Conservation (phyloP, 306 rosid genomes). For the Malus fusca region DNA sequence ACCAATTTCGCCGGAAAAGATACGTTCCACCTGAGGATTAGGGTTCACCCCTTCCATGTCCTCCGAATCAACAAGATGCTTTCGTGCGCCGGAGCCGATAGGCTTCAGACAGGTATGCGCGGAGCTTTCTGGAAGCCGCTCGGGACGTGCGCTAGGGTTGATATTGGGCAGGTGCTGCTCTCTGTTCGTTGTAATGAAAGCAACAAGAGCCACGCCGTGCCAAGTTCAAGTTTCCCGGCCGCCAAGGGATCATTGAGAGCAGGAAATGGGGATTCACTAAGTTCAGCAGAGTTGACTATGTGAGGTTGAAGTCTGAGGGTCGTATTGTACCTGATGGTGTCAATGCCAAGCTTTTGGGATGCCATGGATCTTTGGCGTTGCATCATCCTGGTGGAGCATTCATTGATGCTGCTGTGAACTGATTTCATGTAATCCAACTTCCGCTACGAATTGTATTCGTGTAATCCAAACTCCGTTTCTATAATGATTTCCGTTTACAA, state of each 20-base stretch:
- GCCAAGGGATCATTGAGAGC: constrained; percentile 73
- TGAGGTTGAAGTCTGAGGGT: constrained; percentile 52
- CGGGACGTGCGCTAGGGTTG: constrained; percentile 71
- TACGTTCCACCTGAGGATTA: constrained; percentile 61
- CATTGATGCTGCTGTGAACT: constrained; percentile 30
- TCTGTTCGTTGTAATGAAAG: constrained; percentile 59
- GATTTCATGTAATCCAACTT: not conserved
- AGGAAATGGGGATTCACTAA: constrained; percentile 78
- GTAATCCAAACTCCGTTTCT: not conserved
- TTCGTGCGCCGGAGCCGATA: constrained; percentile 82
- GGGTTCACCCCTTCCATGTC: constrained; percentile 86
- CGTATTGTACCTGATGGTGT: constrained; percentile 72
- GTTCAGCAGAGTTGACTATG: constrained; percentile 46
- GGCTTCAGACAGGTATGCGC: constrained; percentile 84
- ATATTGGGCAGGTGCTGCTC: constrained; percentile 62
- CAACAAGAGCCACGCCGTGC: constrained; percentile 53
- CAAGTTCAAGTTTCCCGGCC: constrained; percentile 65
- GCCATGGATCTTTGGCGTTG: constrained; percentile 64
- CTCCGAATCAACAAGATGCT: constrained; percentile 83
- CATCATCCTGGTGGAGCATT: constrained; percentile 73
- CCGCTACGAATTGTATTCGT: not conserved
- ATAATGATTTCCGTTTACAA: not conserved
- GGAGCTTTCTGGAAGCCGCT: constrained; percentile 78
- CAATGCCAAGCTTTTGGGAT: constrained; percentile 77
- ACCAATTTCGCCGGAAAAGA: constrained; percentile 66